Percentiles rank a stretch among this genome's conserved stretches.
Conservation (phyloP, 768 basidiomycete genomes). For the Boletus rubropictus region DNA sequence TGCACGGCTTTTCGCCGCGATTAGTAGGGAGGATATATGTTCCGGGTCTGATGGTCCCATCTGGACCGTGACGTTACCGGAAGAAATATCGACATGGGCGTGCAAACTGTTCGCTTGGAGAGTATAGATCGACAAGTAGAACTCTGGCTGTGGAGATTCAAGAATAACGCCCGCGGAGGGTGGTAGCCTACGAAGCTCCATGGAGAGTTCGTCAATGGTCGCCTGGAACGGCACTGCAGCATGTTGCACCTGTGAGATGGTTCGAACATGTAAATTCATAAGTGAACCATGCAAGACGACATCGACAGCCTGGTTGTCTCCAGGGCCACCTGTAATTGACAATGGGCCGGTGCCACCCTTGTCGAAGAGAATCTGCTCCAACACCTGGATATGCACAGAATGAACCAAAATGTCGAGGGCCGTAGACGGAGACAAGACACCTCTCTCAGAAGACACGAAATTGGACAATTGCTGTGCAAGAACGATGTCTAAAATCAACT, state of each 20-base stretch:
- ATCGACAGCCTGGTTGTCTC: conserved; percentile 12
- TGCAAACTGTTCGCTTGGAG: conserved; percentile 16
- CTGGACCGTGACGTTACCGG: conserved; percentile 20
- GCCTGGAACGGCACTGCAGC: conserved; percentile 1
- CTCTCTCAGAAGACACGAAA: conserved; percentile 24
- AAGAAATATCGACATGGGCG: conserved; percentile 14
- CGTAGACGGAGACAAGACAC: conserved; percentile 13
- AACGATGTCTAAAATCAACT: conserved; percentile 37
- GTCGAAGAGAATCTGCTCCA: conserved; percentile 40
- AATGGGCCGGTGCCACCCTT: neutral
- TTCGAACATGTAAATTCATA: conserved; percentile 14
- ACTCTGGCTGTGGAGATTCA: conserved; percentile 14
- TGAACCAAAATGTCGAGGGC: conserved; percentile 42
- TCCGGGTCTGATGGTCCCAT: conserved; percentile 30
- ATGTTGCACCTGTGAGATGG: neutral
- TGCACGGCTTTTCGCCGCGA: conserved; percentile 9
- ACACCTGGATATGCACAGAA: conserved; percentile 35
- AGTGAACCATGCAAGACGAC: conserved; percentile 15
- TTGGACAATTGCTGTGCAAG: conserved; percentile 36
- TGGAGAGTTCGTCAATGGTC: conserved; percentile 15
- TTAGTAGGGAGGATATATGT: conserved; percentile 16
- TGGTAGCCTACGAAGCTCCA: conserved; percentile 9
- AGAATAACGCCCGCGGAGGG: neutral
- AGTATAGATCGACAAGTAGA: conserved; percentile 15
- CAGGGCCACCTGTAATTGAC: neutral